These are phyloP conservation scores for Ceratocystis alfenasii DNA, from an alignment of 2,329 filamentous ascomycete genomes.

Conservation along the genomic window DNA sequence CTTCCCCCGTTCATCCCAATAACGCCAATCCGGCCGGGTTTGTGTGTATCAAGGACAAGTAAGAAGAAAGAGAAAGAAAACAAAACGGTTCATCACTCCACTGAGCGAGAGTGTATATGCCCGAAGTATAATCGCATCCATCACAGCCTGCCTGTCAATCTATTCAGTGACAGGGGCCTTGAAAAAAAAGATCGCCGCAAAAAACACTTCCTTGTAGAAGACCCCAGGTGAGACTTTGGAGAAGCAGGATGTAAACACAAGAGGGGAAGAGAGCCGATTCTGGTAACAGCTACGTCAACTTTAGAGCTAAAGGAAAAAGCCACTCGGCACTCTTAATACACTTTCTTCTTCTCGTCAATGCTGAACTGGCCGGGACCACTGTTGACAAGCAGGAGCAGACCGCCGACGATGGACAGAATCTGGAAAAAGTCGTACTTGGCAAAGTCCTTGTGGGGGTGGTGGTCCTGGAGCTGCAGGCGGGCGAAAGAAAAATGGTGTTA, in stretches of 20 bases:
- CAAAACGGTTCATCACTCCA: constrained; percentile 7
- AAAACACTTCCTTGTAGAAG: neutral
- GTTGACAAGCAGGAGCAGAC: constrained; percentile 92
- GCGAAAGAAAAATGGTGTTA: constrained; percentile 18
- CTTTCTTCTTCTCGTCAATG: constrained; percentile 99
- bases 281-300: neutral
- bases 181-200: neutral
- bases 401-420: constrained; percentile 95
- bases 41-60: constrained; percentile 8
- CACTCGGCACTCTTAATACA: constrained; percentile 52
- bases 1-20: neutral
- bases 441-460: constrained; percentile 99
- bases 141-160: constrained; percentile 3
- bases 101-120: constrained; percentile 2
- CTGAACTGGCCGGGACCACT: constrained; percentile 96
- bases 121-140: constrained; percentile 7
- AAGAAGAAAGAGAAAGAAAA: neutral
- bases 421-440: constrained; percentile 99
- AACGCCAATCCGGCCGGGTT: neutral
- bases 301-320: neutral
- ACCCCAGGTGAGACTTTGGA: too few species aligned
- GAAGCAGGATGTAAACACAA: neutral
- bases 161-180: constrained; percentile 9
- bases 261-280: neutral
- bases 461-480: constrained; percentile 67